Evolutionary conservation across 805 yeast genomes (phyloP).

Genomic region (Saccharomycopsis fodiens): DNA sequence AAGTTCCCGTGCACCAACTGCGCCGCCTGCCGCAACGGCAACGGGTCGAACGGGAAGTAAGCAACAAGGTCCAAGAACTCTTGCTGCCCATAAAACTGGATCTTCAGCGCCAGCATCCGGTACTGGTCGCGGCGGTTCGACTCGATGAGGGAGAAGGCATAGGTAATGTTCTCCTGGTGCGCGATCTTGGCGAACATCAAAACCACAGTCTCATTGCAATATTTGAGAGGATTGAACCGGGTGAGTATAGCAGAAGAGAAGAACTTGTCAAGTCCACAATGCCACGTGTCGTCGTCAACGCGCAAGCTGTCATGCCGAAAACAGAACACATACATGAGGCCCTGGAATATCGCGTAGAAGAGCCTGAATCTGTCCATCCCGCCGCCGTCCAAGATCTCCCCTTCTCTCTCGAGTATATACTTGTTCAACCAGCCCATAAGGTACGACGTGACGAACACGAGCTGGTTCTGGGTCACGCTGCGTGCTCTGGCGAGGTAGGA

Average conservation of each 20-base stretch:
- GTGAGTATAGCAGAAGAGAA: constrained; percentile 81
- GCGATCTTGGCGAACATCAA: constrained; percentile 89
- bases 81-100: constrained; percentile 48
- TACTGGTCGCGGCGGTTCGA: constrained; percentile 72
- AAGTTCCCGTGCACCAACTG: background rate
- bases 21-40: constrained; percentile 41
- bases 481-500: constrained; percentile 87
- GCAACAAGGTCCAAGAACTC: constrained; percentile 86
- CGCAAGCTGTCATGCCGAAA: constrained; percentile 66
- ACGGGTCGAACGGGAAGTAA: constrained; percentile 95
- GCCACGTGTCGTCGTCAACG: constrained; percentile 47
- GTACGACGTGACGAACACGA: constrained; percentile 75
- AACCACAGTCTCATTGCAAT: constrained; percentile 90
- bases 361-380: constrained; percentile 90
- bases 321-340: constrained; percentile 84
- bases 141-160: constrained; percentile 89
- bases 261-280: constrained; percentile 71
- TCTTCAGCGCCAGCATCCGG: constrained; percentile 28
- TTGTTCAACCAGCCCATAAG: constrained; percentile 77
- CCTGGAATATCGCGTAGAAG: constrained; percentile 87
- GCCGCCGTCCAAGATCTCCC: constrained; percentile 55
- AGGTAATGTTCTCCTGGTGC: constrained; percentile 81
- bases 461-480: constrained; percentile 59
- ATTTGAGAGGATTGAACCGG: constrained; percentile 87
- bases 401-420: constrained; percentile 77